phyloP scores from a whole-genome alignment of 78 protist genomes.

The Dictyostelium brefeldianum region DNA sequence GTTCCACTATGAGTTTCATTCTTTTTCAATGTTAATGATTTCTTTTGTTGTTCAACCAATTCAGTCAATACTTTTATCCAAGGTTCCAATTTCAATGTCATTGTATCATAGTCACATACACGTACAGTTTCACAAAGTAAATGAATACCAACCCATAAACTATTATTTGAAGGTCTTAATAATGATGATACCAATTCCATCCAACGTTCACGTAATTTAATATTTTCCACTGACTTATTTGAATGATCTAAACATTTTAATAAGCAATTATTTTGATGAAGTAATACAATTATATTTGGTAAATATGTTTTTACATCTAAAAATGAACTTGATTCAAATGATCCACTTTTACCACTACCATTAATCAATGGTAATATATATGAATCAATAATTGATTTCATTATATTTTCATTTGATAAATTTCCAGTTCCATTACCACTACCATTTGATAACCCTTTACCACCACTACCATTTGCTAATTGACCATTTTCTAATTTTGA shows the following conservation, averaged over 20 bases:
- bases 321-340: background rate
- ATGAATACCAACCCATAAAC: constrained; percentile 34
- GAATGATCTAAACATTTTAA: background rate
- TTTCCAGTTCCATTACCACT: background rate
- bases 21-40: background rate
- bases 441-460: background rate
- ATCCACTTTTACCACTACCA: background rate
- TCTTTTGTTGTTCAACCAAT: constrained; percentile 7
- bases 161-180: background rate
- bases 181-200: background rate
- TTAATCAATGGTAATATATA: constrained; percentile 21
- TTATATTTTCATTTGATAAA: constrained; percentile 23
- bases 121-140: constrained; percentile 59
- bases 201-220: constrained; percentile 7
- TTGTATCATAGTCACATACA: constrained; percentile 46
- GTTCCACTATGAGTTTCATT: background rate
- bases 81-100: background rate
- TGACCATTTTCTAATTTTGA: background rate
- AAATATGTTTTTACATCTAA: constrained; percentile 16
- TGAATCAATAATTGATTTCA: constrained; percentile 29
- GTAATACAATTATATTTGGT: constrained; percentile 13
- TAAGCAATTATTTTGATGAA: constrained; percentile 30
- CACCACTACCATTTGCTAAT: background rate
- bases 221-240: background rate
- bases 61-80: constrained; percentile 6